Conservation (phyloP, 2,329 filamentous ascomycete species). For the Ascochyta rabiei region DNA sequence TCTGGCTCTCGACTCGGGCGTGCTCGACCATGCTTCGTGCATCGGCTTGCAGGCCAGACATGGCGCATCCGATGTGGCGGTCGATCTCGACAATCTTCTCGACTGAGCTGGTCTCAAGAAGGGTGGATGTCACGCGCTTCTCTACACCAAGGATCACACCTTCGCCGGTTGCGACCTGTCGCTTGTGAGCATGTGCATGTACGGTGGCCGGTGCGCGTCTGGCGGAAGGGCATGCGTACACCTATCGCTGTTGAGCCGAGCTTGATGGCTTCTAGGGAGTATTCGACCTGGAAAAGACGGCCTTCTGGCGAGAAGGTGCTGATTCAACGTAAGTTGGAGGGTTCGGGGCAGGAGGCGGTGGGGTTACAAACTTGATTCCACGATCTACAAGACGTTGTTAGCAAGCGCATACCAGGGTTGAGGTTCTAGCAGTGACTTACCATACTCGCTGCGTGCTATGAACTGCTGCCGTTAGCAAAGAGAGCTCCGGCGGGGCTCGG, state of each 20-base stretch:
- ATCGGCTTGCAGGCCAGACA: slow-evolving; percentile 97
- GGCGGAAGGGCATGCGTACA: slow-evolving; percentile 54
- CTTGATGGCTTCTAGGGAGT: slow-evolving; percentile 99
- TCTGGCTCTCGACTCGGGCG: slow-evolving; percentile 95
- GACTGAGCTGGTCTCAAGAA: slow-evolving; percentile 96
- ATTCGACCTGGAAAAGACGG: slow-evolving; percentile 99
- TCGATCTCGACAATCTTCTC: slow-evolving; percentile 99
- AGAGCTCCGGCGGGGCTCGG: slow-evolving; percentile 37
- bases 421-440: slow-evolving; percentile 59
- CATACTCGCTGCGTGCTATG: slow-evolving; percentile 99
- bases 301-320: slow-evolving; percentile 99
- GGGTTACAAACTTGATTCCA: slow-evolving; percentile 83
- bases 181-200: slow-evolving; percentile 18
- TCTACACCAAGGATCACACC: slow-evolving; percentile 97
- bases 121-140: slow-evolving; percentile 96
- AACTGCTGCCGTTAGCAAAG: slow-evolving; percentile 62
- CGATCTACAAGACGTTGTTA: slow-evolving; percentile 68
- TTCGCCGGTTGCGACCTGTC: slow-evolving; percentile 82
- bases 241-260: slow-evolving; percentile 98
- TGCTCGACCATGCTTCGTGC: slow-evolving; percentile 98
- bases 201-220: background rate
- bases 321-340: slow-evolving; percentile 35
- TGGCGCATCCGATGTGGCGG: slow-evolving; percentile 97
- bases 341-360: slow-evolving; percentile 16
- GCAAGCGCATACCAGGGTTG: slow-evolving; percentile 16